A percentile compares a stretch with the other conserved stretches of the same genome.
Evolutionary conservation across 2,329 filamentous ascomycete species (phyloP).

Genomic region (Scedosporium dehoogii): DNA sequence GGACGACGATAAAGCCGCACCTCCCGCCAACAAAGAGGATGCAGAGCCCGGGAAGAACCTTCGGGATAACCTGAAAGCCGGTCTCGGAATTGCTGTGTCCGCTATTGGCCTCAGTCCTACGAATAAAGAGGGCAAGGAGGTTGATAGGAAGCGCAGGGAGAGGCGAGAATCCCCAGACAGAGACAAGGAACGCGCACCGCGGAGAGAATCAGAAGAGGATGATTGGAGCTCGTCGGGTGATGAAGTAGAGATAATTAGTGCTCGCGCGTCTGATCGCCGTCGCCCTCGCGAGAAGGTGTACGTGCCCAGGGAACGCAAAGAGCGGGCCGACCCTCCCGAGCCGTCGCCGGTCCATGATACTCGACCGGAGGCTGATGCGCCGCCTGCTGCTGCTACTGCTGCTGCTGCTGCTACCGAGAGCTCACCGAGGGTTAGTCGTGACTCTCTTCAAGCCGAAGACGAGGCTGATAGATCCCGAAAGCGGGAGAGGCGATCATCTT

Average conservation of each 20-base stretch:
- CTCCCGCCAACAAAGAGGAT: slow-evolving; percentile 20
- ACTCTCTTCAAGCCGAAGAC: background rate
- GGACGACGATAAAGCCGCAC: slow-evolving; percentile 30
- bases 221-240: slow-evolving; percentile 14
- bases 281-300: slow-evolving; percentile 11
- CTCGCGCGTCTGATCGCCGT: slow-evolving; percentile 1
- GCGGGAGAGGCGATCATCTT: slow-evolving; percentile 17
- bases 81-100: slow-evolving; percentile 37
- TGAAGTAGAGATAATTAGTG: slow-evolving; percentile 11
- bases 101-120: slow-evolving; percentile 31
- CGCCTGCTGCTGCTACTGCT: background rate
- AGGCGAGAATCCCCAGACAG: background rate
- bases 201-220: slow-evolving; percentile 22
- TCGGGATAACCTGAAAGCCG: slow-evolving; percentile 34
- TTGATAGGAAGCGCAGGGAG: background rate
- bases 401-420: background rate
- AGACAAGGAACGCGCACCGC: slow-evolving; percentile 10
- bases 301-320: background rate
- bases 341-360: background rate
- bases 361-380: background rate
- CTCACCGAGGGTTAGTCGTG: background rate
- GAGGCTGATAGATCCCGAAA: background rate
- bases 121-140: slow-evolving; percentile 23
- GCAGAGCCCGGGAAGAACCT: background rate
- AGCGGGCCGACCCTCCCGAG: background rate